Evolutionary conservation across 139 green algal genomes (phyloP), one percentile per base, ranked within the genome.

Genomic region (Picochlorum sp.): DNA sequence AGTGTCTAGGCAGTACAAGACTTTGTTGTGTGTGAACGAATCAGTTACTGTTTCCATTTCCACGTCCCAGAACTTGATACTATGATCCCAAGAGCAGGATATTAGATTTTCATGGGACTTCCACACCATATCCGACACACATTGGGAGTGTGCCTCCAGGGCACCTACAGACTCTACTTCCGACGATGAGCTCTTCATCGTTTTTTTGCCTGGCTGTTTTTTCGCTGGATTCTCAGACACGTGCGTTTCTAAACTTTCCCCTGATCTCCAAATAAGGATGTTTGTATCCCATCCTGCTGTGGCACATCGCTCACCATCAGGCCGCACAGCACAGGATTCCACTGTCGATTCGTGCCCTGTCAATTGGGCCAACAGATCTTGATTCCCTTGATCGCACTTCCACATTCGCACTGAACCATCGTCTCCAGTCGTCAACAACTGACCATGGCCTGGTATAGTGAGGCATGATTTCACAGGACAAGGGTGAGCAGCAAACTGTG

Each of bases 71-170:
- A 76, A 51, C 23, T 83, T 73, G 41, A 93, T 75, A 34, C 71
- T 80, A 64, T 92, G 85, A 69, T 96, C 89, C 85, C 84, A 96
- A 3, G 80, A 88, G 6, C 74, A 78, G 30, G 75, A 89, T 68
- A 73, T 77, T 5, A 95, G 18, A 6, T 58, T 50, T 62, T 55
- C 59, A 44, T 72, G 56, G 6, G 57, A 62, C 2, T 79, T 59
- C 84, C 84, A 95, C 4, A 65, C 55, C 2, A 89, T 54, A 2
- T 65, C 65, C 3, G 83, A 72, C 15, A 95, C 82, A 16, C 76
- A 86, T 62, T 92, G 83, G 44, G 82, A 65, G 65, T 96, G 90
- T 1, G 79, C 89, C 3, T 32, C 44, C 61, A 88, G 71, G 66
- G 72, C 49, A 5, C 9, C 28, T 9, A 55, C 54, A 9, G 72